These are phyloP conservation scores for Paraphaeosphaeria sporulosa DNA, from an alignment of 2,329 filamentous ascomycete genomes.

Conservation along the genomic window DNA sequence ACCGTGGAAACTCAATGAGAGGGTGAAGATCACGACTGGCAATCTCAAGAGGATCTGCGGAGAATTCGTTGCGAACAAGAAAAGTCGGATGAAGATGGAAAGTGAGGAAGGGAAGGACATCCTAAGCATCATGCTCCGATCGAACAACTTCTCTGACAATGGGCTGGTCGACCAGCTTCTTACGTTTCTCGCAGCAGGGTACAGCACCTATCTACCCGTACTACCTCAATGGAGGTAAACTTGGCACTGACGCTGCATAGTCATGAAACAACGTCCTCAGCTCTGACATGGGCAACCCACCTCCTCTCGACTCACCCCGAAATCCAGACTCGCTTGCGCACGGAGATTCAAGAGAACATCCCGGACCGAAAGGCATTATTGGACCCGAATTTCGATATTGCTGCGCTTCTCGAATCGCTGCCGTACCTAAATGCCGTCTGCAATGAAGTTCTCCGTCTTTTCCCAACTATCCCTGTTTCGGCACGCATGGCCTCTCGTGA, in stretches of 20 bases:
- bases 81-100: conserved; percentile 47
- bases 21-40: conserved; percentile 47
- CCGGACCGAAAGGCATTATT: conserved; percentile 51
- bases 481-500: conserved; percentile 41
- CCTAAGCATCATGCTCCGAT: conserved; percentile 59
- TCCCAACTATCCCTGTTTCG: conserved; percentile 48
- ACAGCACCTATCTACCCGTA: conserved; percentile 24
- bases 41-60: conserved; percentile 53
- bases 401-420: conserved; percentile 52
- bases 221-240: too few relatives aligned
- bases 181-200: conserved; percentile 65
- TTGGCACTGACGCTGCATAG: conserved; percentile 27
- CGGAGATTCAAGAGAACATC: conserved; percentile 70
- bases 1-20: conserved; percentile 57
- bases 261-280: conserved; percentile 79
- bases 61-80: conserved; percentile 59
- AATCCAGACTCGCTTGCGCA: conserved; percentile 71
- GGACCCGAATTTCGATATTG: conserved; percentile 33
- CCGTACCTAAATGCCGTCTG: conserved; percentile 57
- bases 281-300: conserved; percentile 79
- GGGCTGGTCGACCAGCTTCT: conserved; percentile 63
- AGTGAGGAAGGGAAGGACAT: conserved; percentile 50
- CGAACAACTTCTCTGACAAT: conserved; percentile 60
- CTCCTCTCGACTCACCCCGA: conserved; percentile 71
- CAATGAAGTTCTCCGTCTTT: conserved; percentile 52